These are phyloP conservation scores for Afroboletus lepidellus DNA, from an alignment of 1,284 basidiomycete genomes.

Conservation along the genomic window DNA sequence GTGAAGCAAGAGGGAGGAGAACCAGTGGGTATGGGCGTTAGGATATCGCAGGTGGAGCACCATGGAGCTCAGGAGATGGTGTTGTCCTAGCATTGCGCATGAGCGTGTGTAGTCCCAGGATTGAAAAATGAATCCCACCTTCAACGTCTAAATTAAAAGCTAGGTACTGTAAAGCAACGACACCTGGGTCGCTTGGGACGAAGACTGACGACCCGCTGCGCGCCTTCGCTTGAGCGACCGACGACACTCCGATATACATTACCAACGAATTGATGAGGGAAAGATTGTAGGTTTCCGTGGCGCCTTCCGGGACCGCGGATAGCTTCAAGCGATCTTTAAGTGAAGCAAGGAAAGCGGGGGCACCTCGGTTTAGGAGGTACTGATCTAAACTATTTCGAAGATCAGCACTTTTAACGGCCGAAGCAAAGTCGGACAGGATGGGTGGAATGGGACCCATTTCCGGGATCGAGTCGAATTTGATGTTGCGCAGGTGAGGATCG, in stretches of 20 bases:
- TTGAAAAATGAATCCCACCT: conserved; percentile 50
- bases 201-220: conserved; percentile 79
- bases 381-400: conserved; percentile 79
- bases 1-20: conserved; percentile 84
- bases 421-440: conserved; percentile 88
- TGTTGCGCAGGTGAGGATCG: conserved; percentile 79
- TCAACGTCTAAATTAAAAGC: conserved; percentile 86
- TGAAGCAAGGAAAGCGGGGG: conserved; percentile 70
- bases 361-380: conserved; percentile 72
- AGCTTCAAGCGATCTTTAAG: conserved; percentile 77
- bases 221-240: conserved; percentile 82
- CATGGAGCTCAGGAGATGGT: conserved; percentile 87
- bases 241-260: conserved; percentile 91
- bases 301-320: conserved; percentile 48
- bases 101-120: neutral
- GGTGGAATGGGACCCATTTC: conserved; percentile 91
- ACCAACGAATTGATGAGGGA: conserved; percentile 90
- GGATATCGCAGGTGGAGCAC: conserved; percentile 94
- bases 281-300: conserved; percentile 79
- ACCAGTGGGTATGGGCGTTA: conserved; percentile 97
- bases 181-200: conserved; percentile 77
- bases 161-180: conserved; percentile 79
- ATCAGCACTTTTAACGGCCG: conserved; percentile 76
- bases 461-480: conserved; percentile 70
- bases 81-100: conserved; percentile 65